These are phyloP conservation scores for Nicotiana attenuata DNA, from an alignment of 257 asterid species.

Conservation along the genomic window DNA sequence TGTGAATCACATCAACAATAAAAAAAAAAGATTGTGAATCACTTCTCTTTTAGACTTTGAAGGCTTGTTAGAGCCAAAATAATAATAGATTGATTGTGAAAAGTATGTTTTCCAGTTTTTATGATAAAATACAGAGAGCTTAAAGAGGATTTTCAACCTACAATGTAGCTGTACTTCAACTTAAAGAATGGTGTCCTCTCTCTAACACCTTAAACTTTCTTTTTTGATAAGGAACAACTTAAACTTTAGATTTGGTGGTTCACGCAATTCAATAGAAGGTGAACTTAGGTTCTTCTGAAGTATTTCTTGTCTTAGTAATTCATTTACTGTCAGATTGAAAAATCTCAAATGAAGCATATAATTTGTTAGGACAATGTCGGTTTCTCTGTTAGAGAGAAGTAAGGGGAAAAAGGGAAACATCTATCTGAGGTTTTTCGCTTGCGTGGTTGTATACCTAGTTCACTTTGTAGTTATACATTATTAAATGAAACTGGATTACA, in stretches of 20 bases:
- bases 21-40: not conserved
- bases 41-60: not conserved
- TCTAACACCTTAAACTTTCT: not conserved
- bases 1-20: not conserved
- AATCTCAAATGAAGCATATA: not conserved
- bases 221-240: not conserved
- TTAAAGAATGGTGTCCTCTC: not conserved
- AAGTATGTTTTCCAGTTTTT: conserved; percentile 6
- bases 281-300: not conserved
- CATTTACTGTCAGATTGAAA: not conserved
- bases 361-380: not conserved
- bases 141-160: not conserved
- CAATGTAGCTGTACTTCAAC: not conserved
- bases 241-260: not conserved
- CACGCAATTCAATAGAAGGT: not conserved
- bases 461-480: not conserved
- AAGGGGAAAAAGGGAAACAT: not conserved
- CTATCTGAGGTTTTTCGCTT: not conserved
- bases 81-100: conserved; percentile 2
- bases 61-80: not conserved
- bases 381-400: not conserved
- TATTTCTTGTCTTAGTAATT: not conserved
- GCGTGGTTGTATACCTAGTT: not conserved
- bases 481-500: not conserved
- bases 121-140: not conserved